Percentiles rank a stretch among this genome's conserved stretches.
Evolutionary conservation across 768 basidiomycete genomes (phyloP).

Genomic region (Mycena galericulata): DNA sequence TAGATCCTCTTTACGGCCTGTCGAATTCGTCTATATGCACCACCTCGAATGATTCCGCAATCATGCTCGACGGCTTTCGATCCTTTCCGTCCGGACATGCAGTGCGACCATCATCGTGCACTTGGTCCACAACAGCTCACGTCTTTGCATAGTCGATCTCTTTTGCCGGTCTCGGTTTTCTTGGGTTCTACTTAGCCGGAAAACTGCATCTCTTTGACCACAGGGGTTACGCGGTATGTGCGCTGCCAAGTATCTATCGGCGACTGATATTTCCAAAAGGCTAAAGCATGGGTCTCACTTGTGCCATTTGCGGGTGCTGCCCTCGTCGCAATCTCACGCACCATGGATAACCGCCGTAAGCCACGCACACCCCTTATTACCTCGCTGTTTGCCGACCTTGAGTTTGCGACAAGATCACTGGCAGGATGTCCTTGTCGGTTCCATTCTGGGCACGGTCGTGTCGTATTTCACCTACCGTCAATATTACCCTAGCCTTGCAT

Average conservation of each 20-base stretch:
- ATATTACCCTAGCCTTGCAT: slow-evolving; percentile 82
- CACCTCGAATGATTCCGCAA: slow-evolving; percentile 69
- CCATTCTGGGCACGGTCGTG: slow-evolving; percentile 76
- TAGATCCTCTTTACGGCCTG: slow-evolving; percentile 79
- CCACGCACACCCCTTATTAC: slow-evolving; percentile 29
- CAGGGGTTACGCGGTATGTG: slow-evolving; percentile 74
- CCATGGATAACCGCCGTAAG: slow-evolving; percentile 92
- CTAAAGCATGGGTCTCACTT: slow-evolving; percentile 88
- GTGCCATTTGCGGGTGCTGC: slow-evolving; percentile 83
- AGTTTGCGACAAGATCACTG: slow-evolving; percentile 75
- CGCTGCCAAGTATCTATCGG: not conserved
- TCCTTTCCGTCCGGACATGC: slow-evolving; percentile 95
- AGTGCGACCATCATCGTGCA: slow-evolving; percentile 54
- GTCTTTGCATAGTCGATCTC: slow-evolving; percentile 43
- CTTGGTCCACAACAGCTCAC: not conserved
- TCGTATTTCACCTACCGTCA: slow-evolving; percentile 86
- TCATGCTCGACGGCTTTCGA: slow-evolving; percentile 79
- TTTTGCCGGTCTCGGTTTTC: slow-evolving; percentile 92
- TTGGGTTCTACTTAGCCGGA: slow-evolving; percentile 90
- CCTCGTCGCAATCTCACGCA: slow-evolving; percentile 85
- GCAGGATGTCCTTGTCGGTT: slow-evolving; percentile 90
- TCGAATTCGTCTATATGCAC: slow-evolving; percentile 86
- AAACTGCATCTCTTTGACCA: slow-evolving; percentile 93
- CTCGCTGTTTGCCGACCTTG: slow-evolving; percentile 26
- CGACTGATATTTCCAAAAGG: slow-evolving; percentile 48